These are phyloP conservation scores for Drechslerella dactyloides DNA, from an alignment of 2,329 filamentous ascomycete genomes.

Conservation along the genomic window DNA sequence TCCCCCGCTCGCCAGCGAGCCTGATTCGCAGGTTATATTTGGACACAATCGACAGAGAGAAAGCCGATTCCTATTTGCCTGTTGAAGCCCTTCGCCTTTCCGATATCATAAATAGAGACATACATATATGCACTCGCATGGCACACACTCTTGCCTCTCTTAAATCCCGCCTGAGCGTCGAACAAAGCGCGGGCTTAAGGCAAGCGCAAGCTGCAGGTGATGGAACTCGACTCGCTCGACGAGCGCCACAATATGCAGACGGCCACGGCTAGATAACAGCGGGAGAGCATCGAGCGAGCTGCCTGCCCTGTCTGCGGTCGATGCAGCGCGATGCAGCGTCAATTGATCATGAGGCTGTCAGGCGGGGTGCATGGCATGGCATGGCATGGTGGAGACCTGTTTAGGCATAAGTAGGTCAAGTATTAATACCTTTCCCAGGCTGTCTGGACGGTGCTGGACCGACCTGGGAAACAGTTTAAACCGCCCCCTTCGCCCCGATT, in stretches of 20 bases:
- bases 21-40: slow-evolving; percentile 48
- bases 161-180: no score
- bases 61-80: no score
- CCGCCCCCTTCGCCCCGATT: slow-evolving; percentile 7
- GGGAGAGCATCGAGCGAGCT: no score
- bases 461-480: slow-evolving; percentile 23
- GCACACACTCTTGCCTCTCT: background rate
- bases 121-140: background rate
- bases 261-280: no score
- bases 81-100: background rate
- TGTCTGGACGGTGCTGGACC: background rate
- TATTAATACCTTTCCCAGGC: background rate
- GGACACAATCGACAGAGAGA: slow-evolving; percentile 16
- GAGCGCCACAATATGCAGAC: background rate
- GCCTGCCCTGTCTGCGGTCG: background rate
- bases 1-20: slow-evolving; percentile 10
- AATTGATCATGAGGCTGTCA: slow-evolving; percentile 26
- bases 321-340: slow-evolving; percentile 3
- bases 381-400: slow-evolving; percentile 8
- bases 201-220: no score
- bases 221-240: no score
- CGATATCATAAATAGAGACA: background rate
- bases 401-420: background rate
- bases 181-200: background rate
- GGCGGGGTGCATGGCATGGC: slow-evolving; percentile 10